A percentile compares a stretch with the other conserved stretches of the same genome.
Conservation (phyloP, 208 protist genomes). For the Phytomonas sp. region DNA sequence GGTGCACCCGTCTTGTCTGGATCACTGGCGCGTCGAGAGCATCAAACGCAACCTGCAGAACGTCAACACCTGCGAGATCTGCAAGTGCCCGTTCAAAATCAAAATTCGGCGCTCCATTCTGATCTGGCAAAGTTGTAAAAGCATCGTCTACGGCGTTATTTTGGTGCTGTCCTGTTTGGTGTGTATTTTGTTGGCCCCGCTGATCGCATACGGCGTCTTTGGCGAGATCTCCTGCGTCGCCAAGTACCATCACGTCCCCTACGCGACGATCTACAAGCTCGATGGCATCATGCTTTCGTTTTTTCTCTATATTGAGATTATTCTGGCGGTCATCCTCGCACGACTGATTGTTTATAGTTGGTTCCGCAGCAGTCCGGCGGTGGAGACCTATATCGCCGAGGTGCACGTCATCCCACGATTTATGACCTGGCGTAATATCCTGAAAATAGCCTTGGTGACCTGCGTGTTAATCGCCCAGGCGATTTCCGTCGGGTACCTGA, state of each 20-base stretch:
- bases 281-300: slow-evolving; percentile 41
- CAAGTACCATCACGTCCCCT: slow-evolving; percentile 46
- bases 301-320: slow-evolving; percentile 27
- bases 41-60: slow-evolving; percentile 57
- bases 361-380: slow-evolving; percentile 43
- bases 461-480: slow-evolving; percentile 32
- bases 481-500: slow-evolving; percentile 40
- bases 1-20: slow-evolving; percentile 67
- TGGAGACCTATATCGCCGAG: slow-evolving; percentile 34
- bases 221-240: slow-evolving; percentile 56
- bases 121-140: slow-evolving; percentile 32
- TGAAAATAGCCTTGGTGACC: slow-evolving; percentile 22
- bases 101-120: slow-evolving; percentile 40
- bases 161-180: slow-evolving; percentile 31
- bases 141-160: slow-evolving; percentile 22
- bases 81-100: slow-evolving; percentile 55
- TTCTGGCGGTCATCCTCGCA: slow-evolving; percentile 29
- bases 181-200: slow-evolving; percentile 22
- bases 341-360: slow-evolving; percentile 50
- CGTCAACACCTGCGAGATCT: slow-evolving; percentile 77
- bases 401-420: slow-evolving; percentile 55
- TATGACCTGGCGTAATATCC: slow-evolving; percentile 33
- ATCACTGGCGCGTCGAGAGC: slow-evolving; percentile 72
- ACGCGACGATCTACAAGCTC: slow-evolving; percentile 44
- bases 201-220: slow-evolving; percentile 22